These are phyloP conservation scores for Aotearoamyces nothofagi DNA, from an alignment of 2,329 filamentous ascomycete genomes.

Conservation along the genomic window DNA sequence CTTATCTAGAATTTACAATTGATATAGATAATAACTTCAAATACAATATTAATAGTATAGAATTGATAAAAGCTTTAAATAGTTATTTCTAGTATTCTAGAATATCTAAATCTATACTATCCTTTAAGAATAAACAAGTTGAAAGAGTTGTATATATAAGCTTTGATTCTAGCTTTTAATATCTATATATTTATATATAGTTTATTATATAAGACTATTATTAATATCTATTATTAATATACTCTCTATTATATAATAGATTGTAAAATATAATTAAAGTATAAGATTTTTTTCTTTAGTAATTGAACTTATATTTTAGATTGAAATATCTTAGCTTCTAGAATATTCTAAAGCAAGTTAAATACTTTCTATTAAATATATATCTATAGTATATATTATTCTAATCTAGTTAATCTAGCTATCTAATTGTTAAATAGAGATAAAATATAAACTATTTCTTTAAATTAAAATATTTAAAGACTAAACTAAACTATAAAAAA, in stretches of 20 bases:
- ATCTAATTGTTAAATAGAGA: no score
- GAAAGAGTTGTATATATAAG: not conserved
- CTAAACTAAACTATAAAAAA: no score
- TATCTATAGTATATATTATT: no score
- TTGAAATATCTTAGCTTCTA: not conserved
- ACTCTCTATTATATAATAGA: constrained; percentile 1
- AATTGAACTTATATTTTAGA: not conserved
- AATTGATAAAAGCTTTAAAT: not conserved
- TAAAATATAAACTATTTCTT: no score
- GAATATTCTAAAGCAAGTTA: constrained; percentile 1
- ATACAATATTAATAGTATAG: constrained; percentile 1
- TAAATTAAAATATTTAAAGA: no score
- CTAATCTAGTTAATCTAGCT: no score
- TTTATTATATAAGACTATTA: not conserved
- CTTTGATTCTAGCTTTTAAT: not conserved
- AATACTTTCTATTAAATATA: no score
- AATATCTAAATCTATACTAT: not conserved
- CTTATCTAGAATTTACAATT: constrained; percentile 1
- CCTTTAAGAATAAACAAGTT: not conserved
- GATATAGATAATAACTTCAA: not conserved
- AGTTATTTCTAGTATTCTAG: not conserved
- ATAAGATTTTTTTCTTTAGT: not conserved
- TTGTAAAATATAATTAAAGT: not conserved
- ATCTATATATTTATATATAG: not conserved
- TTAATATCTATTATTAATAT: not conserved